Conservation (phyloP, 768 basidiomycete genomes). For the Gymnopilus junonius region DNA sequence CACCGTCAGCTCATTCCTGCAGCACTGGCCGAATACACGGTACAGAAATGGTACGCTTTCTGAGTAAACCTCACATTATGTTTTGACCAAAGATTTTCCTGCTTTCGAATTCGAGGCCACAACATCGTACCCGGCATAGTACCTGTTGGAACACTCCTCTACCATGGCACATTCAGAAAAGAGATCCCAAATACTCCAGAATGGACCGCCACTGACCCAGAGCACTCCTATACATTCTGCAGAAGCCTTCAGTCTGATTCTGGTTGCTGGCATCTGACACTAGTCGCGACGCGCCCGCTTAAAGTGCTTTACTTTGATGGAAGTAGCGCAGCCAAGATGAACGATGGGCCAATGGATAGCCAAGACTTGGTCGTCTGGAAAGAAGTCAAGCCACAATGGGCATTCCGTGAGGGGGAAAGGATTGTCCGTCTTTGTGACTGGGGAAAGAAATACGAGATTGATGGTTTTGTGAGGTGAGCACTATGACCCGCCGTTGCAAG, state of each 20-base stretch:
- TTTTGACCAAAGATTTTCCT: neutral
- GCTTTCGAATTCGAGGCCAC: constrained; percentile 30
- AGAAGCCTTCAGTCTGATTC: neutral
- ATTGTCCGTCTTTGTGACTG: constrained; percentile 46
- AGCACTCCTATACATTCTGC: constrained; percentile 46
- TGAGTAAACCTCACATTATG: neutral
- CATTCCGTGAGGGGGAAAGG: constrained; percentile 36
- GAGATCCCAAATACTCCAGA: constrained; percentile 35
- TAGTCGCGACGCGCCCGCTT: constrained; percentile 40
- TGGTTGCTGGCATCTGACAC: constrained; percentile 46
- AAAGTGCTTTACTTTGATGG: constrained; percentile 59
- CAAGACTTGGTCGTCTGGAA: constrained; percentile 57
- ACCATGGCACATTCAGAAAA: constrained; percentile 36
- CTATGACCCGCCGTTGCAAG: neutral
- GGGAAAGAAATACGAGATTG: constrained; percentile 43
- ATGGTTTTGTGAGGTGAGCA: constrained; percentile 51
- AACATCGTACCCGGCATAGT: constrained; percentile 37
- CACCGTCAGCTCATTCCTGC: constrained; percentile 36
- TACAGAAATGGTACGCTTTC: constrained; percentile 43
- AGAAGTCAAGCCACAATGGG: constrained; percentile 22
- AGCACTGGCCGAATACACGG: constrained; percentile 51
- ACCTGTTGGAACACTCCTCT: constrained; percentile 39
- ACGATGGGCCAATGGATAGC: constrained; percentile 44
- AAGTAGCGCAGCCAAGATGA: constrained; percentile 48
- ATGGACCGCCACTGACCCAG: constrained; percentile 44